Percentiles rank a stretch among this genome's conserved stretches.
These are phyloP conservation scores for Skeletonema costatum DNA, from an alignment of 108 stramenopile genomes.

Conservation along the genomic window DNA sequence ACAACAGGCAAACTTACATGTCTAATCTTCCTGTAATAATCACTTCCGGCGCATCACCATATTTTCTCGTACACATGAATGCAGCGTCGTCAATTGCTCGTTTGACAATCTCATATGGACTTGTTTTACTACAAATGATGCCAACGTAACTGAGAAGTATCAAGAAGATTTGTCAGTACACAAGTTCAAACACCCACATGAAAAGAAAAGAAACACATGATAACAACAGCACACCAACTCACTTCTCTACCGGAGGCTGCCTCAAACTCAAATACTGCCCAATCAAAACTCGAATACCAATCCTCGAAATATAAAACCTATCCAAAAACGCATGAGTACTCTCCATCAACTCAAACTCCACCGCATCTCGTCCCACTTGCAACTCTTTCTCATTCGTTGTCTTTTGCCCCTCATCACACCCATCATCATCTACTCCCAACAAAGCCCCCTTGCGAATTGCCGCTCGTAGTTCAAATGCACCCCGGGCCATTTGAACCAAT, in stretches of 20 bases:
- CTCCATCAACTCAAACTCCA: conserved; percentile 68
- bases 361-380: conserved; percentile 16
- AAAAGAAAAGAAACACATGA: neutral
- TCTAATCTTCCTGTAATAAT: conserved; percentile 93
- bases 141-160: conserved; percentile 72
- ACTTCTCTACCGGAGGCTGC: conserved; percentile 81
- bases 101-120: conserved; percentile 95
- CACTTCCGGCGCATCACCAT: conserved; percentile 99
- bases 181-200: neutral
- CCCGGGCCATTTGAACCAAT: conserved; percentile 96
- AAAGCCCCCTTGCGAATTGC: conserved; percentile 51
- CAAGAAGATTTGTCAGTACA: neutral
- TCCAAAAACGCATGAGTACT: conserved; percentile 94
- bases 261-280: conserved; percentile 93
- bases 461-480: conserved; percentile 93
- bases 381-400: conserved; percentile 9
- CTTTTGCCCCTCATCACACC: conserved; percentile 23
- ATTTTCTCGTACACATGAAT: conserved; percentile 96
- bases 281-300: conserved; percentile 98
- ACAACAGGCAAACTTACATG: conserved; percentile 50
- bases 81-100: conserved; percentile 96
- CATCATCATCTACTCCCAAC: conserved; percentile 30
- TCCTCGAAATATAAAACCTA: conserved; percentile 95
- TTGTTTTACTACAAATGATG: conserved; percentile 78
- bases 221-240: neutral